These are phyloP conservation scores for Solanum microdontum DNA, from an alignment of 257 asterid species.

Conservation along the genomic window DNA sequence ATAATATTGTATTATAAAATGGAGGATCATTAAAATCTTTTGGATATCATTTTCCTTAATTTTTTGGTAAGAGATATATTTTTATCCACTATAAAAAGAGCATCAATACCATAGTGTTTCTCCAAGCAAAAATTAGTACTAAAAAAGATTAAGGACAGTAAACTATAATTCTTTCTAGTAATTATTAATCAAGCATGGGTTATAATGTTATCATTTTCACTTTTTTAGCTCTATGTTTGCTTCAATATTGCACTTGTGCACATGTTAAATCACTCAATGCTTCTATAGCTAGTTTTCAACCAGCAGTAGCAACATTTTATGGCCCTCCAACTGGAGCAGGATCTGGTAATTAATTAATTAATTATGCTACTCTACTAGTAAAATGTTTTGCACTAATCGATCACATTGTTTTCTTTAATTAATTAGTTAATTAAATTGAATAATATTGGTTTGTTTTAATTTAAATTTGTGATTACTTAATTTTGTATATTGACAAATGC, in stretches of 20 bases:
- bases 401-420: background rate
- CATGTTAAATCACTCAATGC: background rate
- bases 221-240: background rate
- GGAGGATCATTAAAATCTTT: background rate
- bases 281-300: background rate
- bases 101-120: background rate
- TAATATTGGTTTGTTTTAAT: no score
- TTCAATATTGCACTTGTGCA: background rate
- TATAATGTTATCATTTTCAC: background rate
- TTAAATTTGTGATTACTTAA: background rate
- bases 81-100: background rate
- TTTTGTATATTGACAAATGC: background rate
- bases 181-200: background rate
- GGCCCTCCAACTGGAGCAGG: constrained; percentile 22
- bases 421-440: background rate
- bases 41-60: background rate
- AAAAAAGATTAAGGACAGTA: background rate
- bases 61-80: background rate
- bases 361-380: background rate
- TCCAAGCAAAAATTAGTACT: background rate
- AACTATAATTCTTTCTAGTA: background rate
- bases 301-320: constrained; percentile 24
- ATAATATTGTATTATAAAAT: background rate
- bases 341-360: background rate
- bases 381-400: background rate